These are phyloP conservation scores for Chiua virens DNA, from an alignment of 768 basidiomycete genomes.

Conservation along the genomic window DNA sequence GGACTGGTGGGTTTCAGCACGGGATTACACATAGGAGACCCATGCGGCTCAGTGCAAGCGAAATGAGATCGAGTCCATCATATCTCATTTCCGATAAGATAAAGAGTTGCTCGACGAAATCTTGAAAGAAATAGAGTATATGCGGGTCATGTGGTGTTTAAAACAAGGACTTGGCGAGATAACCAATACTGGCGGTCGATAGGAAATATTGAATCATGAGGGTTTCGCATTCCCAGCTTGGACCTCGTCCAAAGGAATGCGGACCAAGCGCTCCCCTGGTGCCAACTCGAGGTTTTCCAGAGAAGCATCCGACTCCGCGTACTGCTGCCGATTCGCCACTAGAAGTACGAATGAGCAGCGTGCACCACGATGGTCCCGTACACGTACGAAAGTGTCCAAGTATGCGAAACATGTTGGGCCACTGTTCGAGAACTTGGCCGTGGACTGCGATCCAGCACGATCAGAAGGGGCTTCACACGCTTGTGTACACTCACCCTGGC, in stretches of 20 bases:
- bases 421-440: constrained; percentile 75
- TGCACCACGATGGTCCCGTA: not conserved
- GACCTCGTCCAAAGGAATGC: constrained; percentile 71
- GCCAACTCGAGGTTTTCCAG: constrained; percentile 10
- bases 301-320: constrained; percentile 26
- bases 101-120: not conserved
- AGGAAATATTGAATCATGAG: constrained; percentile 3
- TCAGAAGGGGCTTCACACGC: not conserved
- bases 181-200: not conserved
- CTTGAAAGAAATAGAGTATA: not conserved
- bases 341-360: not conserved
- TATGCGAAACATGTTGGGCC: constrained; percentile 83
- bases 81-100: not conserved
- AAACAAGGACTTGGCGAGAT: not conserved
- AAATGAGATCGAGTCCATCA: not conserved
- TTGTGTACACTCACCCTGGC: constrained; percentile 47
- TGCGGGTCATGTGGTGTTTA: too few species aligned
- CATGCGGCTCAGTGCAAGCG: not conserved
- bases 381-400: constrained; percentile 65
- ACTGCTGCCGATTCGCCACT: constrained; percentile 53
- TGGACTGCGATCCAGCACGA: constrained; percentile 47
- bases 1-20: not conserved
- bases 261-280: constrained; percentile 64
- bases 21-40: not conserved
- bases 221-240: constrained; percentile 29